A percentile compares a stretch with the other conserved stretches of the same genome.
Evolutionary conservation across 441 rosid genomes (phyloP).

Genomic region (Mallotus repandus): DNA sequence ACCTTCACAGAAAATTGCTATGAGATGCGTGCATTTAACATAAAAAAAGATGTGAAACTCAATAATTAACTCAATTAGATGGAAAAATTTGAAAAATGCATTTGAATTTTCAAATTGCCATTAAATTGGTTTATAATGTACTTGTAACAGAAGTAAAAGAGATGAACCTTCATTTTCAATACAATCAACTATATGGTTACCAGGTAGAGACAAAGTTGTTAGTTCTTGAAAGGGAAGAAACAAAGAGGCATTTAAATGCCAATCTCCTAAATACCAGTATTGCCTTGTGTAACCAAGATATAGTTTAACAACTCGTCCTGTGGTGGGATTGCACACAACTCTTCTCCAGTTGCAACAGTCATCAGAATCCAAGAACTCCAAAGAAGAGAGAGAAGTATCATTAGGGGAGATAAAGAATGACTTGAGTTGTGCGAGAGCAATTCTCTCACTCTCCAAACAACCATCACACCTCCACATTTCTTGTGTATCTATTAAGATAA

Average conservation of each 20-base stretch:
- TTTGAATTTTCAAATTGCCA: too few relatives aligned
- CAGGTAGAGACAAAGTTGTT: not conserved
- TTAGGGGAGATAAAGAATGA: not conserved
- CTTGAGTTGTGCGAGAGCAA: conserved; percentile 5
- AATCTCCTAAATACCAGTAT: not conserved
- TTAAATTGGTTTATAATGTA: too few relatives aligned
- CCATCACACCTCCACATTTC: not conserved
- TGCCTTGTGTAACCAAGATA: not conserved
- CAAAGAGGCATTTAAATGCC: conserved; percentile 10
- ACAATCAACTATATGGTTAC: not conserved
- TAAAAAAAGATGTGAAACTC: too few relatives aligned
- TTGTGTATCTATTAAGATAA: not conserved
- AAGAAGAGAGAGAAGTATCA: not conserved
- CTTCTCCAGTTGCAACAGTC: not conserved
- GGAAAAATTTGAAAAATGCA: too few relatives aligned
- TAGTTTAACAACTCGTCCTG: not conserved
- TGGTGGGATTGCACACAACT: not conserved
- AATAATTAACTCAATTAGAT: too few relatives aligned
- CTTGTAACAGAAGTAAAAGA: not conserved
- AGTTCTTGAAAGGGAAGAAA: conserved; percentile 20
- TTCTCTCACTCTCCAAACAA: conserved; percentile 2
- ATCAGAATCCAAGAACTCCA: not conserved
- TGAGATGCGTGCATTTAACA: not conserved
- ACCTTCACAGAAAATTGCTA: conserved; percentile 10
- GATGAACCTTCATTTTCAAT: conserved; percentile 21